These are phyloP conservation scores for Chlamydomonas sp. DNA, from an alignment of 139 green algal species.

Conservation along the genomic window DNA sequence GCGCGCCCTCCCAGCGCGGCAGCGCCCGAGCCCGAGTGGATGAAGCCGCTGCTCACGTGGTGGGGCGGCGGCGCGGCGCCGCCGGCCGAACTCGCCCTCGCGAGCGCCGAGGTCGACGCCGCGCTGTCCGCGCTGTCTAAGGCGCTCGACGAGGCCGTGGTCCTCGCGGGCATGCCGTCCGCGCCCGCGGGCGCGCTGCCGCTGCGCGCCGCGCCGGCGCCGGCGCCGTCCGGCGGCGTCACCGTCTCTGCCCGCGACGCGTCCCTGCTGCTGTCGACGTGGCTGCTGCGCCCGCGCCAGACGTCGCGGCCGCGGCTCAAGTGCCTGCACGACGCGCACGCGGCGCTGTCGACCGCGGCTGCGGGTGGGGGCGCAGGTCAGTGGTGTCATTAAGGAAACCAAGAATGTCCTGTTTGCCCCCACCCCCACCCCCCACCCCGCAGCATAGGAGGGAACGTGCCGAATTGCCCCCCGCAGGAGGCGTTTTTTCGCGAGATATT, in stretches of 20 bases:
- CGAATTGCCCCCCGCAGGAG: neutral
- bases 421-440: too few species aligned
- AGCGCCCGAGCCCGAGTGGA: neutral
- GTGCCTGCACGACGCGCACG: neutral
- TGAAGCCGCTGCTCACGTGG: constrained; percentile 1
- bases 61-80: neutral
- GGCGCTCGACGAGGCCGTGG: neutral
- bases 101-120: neutral
- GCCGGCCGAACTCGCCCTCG: neutral
- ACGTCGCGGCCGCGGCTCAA: neutral
- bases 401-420: too few species aligned
- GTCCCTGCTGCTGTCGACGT: neutral
- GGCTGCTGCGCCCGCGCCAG: neutral
- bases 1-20: too few species aligned
- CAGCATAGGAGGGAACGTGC: too few species aligned
- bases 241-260: neutral
- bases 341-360: neutral
- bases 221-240: neutral
- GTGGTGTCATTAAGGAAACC: too few species aligned
- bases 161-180: neutral
- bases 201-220: neutral
- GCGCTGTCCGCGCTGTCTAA: neutral
- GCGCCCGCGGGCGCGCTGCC: neutral
- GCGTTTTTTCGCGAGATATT: neutral
- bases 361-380: too few species aligned